A percentile compares a stretch with the other conserved stretches of the same genome.
phyloP scores from a whole-genome alignment of 31 red algal species.

The Odonthalia washingtoniensis region DNA sequence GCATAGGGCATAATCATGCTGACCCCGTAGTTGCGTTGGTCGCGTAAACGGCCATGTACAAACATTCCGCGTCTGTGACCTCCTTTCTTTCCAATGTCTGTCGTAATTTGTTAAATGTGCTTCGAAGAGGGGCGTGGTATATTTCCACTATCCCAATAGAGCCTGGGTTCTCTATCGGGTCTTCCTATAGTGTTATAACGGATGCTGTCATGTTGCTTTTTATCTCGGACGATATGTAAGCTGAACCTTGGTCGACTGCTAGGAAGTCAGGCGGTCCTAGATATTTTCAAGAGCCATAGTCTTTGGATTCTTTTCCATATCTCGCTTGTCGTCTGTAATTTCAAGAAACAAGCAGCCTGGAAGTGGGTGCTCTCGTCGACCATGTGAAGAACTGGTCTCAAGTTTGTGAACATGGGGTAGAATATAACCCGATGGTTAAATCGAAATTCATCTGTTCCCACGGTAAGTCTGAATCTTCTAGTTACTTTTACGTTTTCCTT shows the following conservation, averaged over 20 bases:
- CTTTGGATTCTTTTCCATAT: not conserved
- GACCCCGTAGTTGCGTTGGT: not conserved
- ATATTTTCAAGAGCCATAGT: not conserved
- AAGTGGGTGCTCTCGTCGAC: too few species aligned
- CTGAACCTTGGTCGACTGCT: not conserved
- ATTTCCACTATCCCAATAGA: not conserved
- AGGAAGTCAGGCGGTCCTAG: not conserved
- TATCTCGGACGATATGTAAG: not conserved
- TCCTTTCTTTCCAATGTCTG: not conserved
- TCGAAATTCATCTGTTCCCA: too few species aligned
- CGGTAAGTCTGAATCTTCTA: too few species aligned
- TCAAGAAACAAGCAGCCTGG: too few species aligned
- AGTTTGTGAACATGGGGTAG: too few species aligned
- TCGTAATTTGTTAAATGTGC: not conserved
- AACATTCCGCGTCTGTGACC: not conserved
- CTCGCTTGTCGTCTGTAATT: not conserved
- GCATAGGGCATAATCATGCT: not conserved
- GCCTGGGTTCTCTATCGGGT: not conserved
- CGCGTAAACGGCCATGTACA: not conserved
- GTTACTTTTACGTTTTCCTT: too few species aligned
- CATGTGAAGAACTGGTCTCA: too few species aligned
- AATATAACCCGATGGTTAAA: too few species aligned
- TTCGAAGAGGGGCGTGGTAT: not conserved
- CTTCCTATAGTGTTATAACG: not conserved
- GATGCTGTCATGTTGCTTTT: not conserved